Conservation (phyloP, 106 monocot species). For the Dendrobium huoshanense region DNA sequence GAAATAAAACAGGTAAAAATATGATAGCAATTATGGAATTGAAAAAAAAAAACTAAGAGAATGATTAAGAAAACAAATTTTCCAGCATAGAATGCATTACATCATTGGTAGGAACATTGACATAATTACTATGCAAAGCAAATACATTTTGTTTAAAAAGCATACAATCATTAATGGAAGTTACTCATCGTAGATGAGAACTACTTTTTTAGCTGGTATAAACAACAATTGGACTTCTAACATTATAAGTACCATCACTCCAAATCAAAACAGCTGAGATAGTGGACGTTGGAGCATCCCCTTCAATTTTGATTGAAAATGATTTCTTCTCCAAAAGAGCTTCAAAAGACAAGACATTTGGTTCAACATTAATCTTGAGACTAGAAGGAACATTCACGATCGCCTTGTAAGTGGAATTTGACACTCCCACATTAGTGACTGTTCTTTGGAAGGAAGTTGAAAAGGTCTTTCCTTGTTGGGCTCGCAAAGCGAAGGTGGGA, state of each 20-base stretch:
- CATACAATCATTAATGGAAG: background rate
- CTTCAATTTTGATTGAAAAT: conserved; percentile 23
- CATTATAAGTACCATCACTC: conserved; percentile 23
- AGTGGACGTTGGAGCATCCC: background rate
- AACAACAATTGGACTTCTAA: conserved; percentile 43
- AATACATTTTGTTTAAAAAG: too few species aligned
- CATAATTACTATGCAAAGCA: too few species aligned
- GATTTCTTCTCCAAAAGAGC: conserved; percentile 8
- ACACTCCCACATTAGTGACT: conserved; percentile 21
- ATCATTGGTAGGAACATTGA: too few species aligned
- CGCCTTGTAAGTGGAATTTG: conserved; percentile 12
- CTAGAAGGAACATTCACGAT: background rate
- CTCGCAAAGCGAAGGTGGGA: conserved; percentile 15
- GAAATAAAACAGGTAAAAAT: too few species aligned
- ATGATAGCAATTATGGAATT: too few species aligned
- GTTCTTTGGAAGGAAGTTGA: conserved; percentile 10
- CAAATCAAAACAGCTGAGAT: conserved; percentile 25
- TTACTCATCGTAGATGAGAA: background rate
- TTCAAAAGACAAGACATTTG: conserved; percentile 16
- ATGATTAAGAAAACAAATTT: too few species aligned
- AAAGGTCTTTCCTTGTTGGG: background rate
- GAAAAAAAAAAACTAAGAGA: too few species aligned
- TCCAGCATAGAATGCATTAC: too few species aligned
- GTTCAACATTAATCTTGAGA: conserved; percentile 17
- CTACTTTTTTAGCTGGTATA: background rate